Base-by-base conservation (phyloP, 1,284 basidiomycete species). In the Papiliotrema terrestris region DNA sequence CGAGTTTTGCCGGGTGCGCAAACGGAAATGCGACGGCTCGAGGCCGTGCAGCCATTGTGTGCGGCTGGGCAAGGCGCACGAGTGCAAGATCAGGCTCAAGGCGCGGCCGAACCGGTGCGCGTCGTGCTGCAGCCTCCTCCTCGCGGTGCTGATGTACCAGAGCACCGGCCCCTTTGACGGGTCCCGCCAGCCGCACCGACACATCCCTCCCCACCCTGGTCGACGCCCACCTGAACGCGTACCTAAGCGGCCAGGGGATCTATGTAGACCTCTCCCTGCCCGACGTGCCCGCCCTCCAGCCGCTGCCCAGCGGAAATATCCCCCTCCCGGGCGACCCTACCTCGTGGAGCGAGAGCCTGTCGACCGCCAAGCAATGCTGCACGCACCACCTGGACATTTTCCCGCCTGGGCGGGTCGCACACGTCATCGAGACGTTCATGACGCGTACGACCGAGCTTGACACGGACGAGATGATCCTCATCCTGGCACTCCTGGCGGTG, bases 391-490 rank as follows among this genome's bases (percentile, higher is more conserved):
- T 38, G 5, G 17, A 17, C 35, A 17, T 49, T 35, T 25, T 49
- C 17, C 32, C 35, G 9, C 47, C 13, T 3, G 43, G 47, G 8
- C 32, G 23, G 3, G 23, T 36, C 20, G 47, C 20, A 20, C 14
- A 2, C 3, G 17, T 37, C 22, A 20, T 49, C 36, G 35, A 20
- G n/a, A 49, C 26, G 11, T 49, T 49, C 36, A 19, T 11, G 17
- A 13, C 11, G 32, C 20, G 25, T 5, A 32, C 47, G 15, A n/a
- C 13, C 14, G 15, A 17, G 9, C 36, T 49, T 3, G 32, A 37
- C 17, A 32, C 47, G 17, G 47, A 49, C 22, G 47, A 49, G 47
- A 39, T 38, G 47, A 36, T 36, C 9, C 47, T 49, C 17, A 19
- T 49, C 6, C 22, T 49, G 9, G 17, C 47, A 11, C 15, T 49